phyloP scores from a whole-genome alignment of 2,329 filamentous ascomycete species.

The Decorospora gaudefroyi region DNA sequence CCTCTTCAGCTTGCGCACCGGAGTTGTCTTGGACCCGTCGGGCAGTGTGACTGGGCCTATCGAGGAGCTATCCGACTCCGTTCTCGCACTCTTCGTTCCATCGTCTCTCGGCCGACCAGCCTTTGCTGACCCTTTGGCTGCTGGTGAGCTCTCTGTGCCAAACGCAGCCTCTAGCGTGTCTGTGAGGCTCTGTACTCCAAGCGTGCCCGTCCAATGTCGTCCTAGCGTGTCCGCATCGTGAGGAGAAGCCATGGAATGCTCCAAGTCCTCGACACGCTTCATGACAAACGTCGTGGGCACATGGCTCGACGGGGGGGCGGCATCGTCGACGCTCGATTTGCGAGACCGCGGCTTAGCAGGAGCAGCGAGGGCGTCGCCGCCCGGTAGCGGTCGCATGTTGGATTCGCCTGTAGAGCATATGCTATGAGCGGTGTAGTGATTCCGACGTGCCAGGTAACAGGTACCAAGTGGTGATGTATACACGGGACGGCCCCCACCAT shows the following conservation, averaged over 20 bases:
- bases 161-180: slow-evolving; percentile 56
- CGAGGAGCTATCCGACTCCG: slow-evolving; percentile 32
- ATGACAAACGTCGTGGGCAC: slow-evolving; percentile 65
- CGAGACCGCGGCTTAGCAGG: slow-evolving; percentile 42
- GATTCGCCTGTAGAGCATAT: slow-evolving; percentile 10
- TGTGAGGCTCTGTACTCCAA: slow-evolving; percentile 62
- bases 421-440: too few relatives aligned
- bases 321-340: slow-evolving; percentile 47
- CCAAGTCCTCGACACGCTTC: slow-evolving; percentile 57
- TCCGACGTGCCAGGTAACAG: too few relatives aligned
- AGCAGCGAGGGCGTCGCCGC: slow-evolving; percentile 43
- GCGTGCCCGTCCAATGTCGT: slow-evolving; percentile 52
- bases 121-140: slow-evolving; percentile 32
- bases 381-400: slow-evolving; percentile 43
- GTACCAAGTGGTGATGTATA: slow-evolving; percentile 15
- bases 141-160: slow-evolving; percentile 32
- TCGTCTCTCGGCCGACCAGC: slow-evolving; percentile 35
- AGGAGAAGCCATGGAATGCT: slow-evolving; percentile 44
- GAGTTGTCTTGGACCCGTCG: slow-evolving; percentile 28
- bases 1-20: slow-evolving; percentile 27
- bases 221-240: slow-evolving; percentile 18
- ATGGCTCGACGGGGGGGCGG: slow-evolving; percentile 34
- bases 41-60: slow-evolving; percentile 21
- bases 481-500: slow-evolving; percentile 22
- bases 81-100: slow-evolving; percentile 34